Evolutionary conservation across 2,329 filamentous ascomycete genomes (phyloP), one percentile per base, ranked within the genome.

Genomic region (Aspergillus viridinutans): DNA sequence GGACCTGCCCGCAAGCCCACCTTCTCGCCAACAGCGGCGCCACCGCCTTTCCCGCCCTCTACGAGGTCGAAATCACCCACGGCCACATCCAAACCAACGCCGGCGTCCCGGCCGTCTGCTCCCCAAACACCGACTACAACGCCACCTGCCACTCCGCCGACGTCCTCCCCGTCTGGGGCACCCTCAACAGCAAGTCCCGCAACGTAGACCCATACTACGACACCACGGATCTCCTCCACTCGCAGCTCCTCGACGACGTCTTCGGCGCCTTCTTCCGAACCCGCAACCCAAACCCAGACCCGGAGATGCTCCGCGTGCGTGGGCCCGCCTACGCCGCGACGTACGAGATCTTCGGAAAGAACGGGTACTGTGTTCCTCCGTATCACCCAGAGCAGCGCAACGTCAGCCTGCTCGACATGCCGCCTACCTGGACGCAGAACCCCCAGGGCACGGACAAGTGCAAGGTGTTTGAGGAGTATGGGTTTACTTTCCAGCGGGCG

Each of bases 91-190:
- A 64, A 42, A 65, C 56, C 2, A 61, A 45, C 25, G 49, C 50
- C 9, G 25, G 32, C 17, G 54, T 61, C 3, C 64, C 66, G 1
- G 58, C 53, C 7, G 56, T 67, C 29, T 70, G 67, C 54, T 61
- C 57, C 14, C 67, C 67, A 6, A 69, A 69, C 57, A 25, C 23
- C 3, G 35, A 49, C 48, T 66, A 64, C 57, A 70, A 69, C 45
- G 67, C 67, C 2, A 65, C 64, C 10, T 70, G 67, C 53, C 67
- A 70, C 48, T 38, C 67, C 4, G 58, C 63, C 4, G 67, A 70
- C 26, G 59, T 66, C 5, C 59, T 70, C 3, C 67, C 60, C 4
- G 61, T 63, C 43, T 70, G 67, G 67, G 67, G 67, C 4, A 69
- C 60, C 1, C 53, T 69, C 8, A 67, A 68, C 49, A 55, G 50